These are phyloP conservation scores for Sporisorium scitamineum DNA, from an alignment of 1,284 basidiomycete species.

Conservation along the genomic window DNA sequence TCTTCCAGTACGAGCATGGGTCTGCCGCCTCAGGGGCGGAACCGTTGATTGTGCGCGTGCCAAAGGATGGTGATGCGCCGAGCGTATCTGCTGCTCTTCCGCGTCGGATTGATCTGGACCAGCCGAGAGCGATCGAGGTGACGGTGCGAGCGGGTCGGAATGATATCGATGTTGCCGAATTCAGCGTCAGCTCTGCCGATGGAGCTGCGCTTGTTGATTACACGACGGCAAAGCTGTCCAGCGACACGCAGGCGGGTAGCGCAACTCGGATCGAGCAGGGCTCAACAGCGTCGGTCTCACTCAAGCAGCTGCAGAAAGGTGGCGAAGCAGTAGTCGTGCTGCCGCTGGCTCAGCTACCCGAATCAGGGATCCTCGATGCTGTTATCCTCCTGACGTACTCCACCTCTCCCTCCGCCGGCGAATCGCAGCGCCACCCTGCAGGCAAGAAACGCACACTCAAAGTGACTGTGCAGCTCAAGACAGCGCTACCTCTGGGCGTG, in stretches of 20 bases:
- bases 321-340: constrained; percentile 17
- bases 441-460: constrained; percentile 33
- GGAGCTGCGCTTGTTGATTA: constrained; percentile 16
- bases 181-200: constrained; percentile 30
- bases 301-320: constrained; percentile 9
- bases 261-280: background rate
- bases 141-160: constrained; percentile 52
- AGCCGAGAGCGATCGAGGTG: constrained; percentile 44
- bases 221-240: background rate
- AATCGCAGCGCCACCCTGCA: constrained; percentile 5
- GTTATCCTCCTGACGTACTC: constrained; percentile 38
- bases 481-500: constrained; percentile 64
- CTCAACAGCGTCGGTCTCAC: background rate
- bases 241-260: background rate
- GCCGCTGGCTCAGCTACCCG: constrained; percentile 34
- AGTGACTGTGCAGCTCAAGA: constrained; percentile 17
- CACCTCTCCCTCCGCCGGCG: background rate
- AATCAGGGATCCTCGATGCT: constrained; percentile 28
- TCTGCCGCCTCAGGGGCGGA: constrained; percentile 8
- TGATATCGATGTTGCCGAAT: constrained; percentile 29
- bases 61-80: constrained; percentile 57
- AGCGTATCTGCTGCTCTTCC: constrained; percentile 35
- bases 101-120: constrained; percentile 52
- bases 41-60: constrained; percentile 45
- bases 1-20: constrained; percentile 58